Base-by-base conservation (phyloP, 768 basidiomycete genomes). In the Pleurotus eryngii region DNA sequence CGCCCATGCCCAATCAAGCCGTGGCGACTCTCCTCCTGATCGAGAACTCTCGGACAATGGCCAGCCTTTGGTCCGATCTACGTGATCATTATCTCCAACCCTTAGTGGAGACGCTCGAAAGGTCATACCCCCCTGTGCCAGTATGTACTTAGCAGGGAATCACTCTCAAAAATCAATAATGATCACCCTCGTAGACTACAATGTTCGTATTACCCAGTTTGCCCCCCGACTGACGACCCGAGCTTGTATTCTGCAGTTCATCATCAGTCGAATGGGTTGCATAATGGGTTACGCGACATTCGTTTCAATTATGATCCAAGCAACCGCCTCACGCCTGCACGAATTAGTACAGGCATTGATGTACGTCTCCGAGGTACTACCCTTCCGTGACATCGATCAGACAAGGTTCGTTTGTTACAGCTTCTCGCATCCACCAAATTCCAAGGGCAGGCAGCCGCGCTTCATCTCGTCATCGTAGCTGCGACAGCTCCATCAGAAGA, bases 391-490 rank as follows among this genome's bases (percentile, higher is more conserved):
- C 60, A 59, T 46, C 27, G 27, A 53, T 46, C 37, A 54, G 26
- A 37, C 57, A 57, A 39, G 47, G 56, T 47, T 46, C 57, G 26
- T 43, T 56, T 57, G 40, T 30, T 53, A 18, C 53, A 77, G 76
- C 65, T 70, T 57, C 68, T 78, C 50, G 71, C 72, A 45, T 70
- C 73, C 26, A 57, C 66, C 48, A 61, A 72, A 54, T 56, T 67
- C 63, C 46, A 68, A 26, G 64, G 65, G 27, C 69, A 66, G 58
- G 60, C 72, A 7, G 67, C 73, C 50, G 72, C 71, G 45, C 72
- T 76, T 3, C 83, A 86, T 65, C 72, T 85, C 26, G 73, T 85
- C 56, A 72, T 86, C 56, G 74, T 84, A 11, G 82, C 83, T 24
- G 81, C 78, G 42, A 79, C 80, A 20, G 51, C 75, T 1, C 81